Percentiles rank a stretch among this genome's conserved stretches.
These are phyloP conservation scores for Cladosporium oxysporum DNA, from an alignment of 2,329 filamentous ascomycete genomes.

Conservation along the genomic window DNA sequence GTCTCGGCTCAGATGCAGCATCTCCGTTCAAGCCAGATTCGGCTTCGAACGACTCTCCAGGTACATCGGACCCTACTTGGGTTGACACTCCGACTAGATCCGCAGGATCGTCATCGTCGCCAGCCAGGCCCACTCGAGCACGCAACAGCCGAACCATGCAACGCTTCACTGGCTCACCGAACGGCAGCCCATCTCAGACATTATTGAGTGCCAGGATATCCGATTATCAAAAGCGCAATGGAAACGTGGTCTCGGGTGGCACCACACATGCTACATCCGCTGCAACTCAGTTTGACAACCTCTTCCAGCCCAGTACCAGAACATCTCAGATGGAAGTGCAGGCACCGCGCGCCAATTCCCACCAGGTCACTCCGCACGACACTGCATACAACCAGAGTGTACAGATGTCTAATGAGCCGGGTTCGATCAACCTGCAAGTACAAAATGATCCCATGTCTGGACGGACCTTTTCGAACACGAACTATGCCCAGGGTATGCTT, in stretches of 20 bases:
- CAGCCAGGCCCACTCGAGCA: neutral
- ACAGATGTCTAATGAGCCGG: neutral
- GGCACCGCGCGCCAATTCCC: neutral
- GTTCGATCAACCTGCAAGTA: neutral
- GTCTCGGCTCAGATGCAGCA: slow-evolving; percentile 15
- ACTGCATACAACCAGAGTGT: too few relatives aligned
- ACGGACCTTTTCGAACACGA: neutral
- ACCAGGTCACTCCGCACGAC: neutral
- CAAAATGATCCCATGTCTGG: neutral
- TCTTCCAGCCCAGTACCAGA: neutral
- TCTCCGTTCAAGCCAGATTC: slow-evolving; percentile 24
- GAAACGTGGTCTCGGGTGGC: neutral
- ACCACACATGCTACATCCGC: neutral
- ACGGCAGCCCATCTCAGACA: neutral
- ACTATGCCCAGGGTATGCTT: neutral
- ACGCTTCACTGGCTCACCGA: neutral
- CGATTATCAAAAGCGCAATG: neutral
- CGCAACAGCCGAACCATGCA: neutral
- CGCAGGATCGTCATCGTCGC: slow-evolving; percentile 1
- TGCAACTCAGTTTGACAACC: neutral
- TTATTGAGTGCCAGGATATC: neutral
- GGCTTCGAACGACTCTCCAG: slow-evolving; percentile 16
- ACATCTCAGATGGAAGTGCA: neutral
- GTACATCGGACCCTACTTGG: slow-evolving; percentile 18
- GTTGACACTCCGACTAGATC: neutral